phyloP scores from a whole-genome alignment of 2,329 filamentous ascomycete species.

The Hypoxylon sp. region DNA sequence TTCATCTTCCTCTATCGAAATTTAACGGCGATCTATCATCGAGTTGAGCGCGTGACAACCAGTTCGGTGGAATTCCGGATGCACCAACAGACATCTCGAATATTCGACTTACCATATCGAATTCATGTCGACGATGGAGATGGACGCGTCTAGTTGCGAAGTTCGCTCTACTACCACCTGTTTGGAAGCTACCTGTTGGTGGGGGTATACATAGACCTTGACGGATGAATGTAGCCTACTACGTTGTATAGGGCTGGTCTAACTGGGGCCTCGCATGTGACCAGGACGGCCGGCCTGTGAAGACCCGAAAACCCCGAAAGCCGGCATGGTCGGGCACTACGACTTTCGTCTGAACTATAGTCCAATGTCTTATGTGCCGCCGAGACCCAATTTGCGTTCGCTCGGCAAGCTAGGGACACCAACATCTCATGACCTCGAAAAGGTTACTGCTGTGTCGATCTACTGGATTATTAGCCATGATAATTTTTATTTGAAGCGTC shows the following conservation, averaged over 20 bases:
- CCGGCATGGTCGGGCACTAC: conserved; percentile 1
- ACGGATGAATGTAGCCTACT: conserved; percentile 20
- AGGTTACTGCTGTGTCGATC: conserved; percentile 10
- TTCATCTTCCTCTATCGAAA: conserved; percentile 16
- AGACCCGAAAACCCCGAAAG: conserved; percentile 13
- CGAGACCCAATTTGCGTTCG: conserved; percentile 7
- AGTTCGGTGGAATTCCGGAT: conserved; percentile 7
- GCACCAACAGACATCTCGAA: conserved; percentile 7
- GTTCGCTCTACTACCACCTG: conserved; percentile 1
- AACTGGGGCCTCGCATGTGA: conserved; percentile 9
- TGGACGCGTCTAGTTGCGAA: neutral
- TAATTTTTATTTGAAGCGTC: conserved; percentile 5
- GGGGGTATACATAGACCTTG: neutral
- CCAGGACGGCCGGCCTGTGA: conserved; percentile 11
- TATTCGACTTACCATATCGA: conserved; percentile 19
- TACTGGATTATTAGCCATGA: conserved; percentile 3
- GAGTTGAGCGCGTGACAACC: conserved; percentile 24
- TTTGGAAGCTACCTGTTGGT: conserved; percentile 5
- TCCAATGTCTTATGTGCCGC: conserved; percentile 34
- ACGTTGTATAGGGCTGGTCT: conserved; percentile 31
- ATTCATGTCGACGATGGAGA: conserved; percentile 1
- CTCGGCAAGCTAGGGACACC: conserved; percentile 3
- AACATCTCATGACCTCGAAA: conserved; percentile 3
- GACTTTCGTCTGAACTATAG: conserved; percentile 3
- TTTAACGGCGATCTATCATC: conserved; percentile 4